Evolutionary conservation across 441 rosid species (phyloP), one percentile per base, ranked within the genome.

Genomic region (Capsella rubella): DNA sequence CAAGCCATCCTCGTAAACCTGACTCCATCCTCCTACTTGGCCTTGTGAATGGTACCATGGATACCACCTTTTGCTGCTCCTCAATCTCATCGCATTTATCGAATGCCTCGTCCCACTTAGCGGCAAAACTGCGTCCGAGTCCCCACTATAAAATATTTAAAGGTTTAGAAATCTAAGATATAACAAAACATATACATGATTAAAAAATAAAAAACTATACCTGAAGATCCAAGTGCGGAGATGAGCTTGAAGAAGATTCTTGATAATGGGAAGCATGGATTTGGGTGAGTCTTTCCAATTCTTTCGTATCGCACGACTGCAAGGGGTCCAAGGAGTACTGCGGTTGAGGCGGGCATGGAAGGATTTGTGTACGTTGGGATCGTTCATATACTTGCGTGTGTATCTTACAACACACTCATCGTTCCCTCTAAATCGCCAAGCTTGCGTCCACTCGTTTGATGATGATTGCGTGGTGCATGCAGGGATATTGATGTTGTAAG

Each of bases 31-130:
- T 78, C 81, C 81, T 28, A 71, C 77, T 69, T 47, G 43, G 75
- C 76, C 80, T 2, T 58, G 80, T 40, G 80, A 58, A 64, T 85
- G 94, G 27, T 90, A 89, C 99, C 99, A 95, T 3, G 97, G 88
- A 68, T 82, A 79, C 97, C 99, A 95, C 78, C 89, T 89, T 73
- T 77, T 82, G 21, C 86, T 55, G 1, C 88, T 95, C 34, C 75
- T 85, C 50, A 95, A 68, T 76, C 86, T 89, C 73, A 95, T 75
- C 8, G 98, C 97, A 64, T 86, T 86, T 49, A 95, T 86, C 32
- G 98, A 90, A 80, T 88, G 80, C 74, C 98, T 89, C 46, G 94
- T 92, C 64, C 97, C 97, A 56, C 97, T 90, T 13, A 92, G 78
- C 6, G 99, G 98, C 69, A 95, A 85, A 40, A 92, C 90, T 29